Base-by-base conservation (phyloP, 2,329 filamentous ascomycete genomes). In the Verticillium klebahnii region DNA sequence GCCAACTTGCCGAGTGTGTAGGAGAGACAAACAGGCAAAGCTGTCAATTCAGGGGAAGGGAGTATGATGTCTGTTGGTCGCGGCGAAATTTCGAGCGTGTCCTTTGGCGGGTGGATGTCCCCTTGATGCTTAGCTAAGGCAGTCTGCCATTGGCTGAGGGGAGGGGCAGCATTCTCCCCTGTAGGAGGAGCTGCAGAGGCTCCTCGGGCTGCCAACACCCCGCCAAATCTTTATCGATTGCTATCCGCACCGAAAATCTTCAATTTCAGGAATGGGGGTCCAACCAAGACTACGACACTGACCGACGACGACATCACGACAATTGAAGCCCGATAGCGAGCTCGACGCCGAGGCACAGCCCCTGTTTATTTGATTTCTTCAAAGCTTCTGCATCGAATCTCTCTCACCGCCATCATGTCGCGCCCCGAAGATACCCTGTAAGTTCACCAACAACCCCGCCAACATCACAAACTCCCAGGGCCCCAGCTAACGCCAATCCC, bases 371-470 rank as follows among this genome's bases (percentile, higher is more conserved):
- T 29, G 29, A 4, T 29, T 29, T 29, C 29, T 29, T 29, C 29
- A 29, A 29, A 29, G 5, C 29, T 29, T 29, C 29, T 29, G 29
- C 29, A 29, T 29, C 1, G 8, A 50, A 12, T n/a, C 45, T 9
- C 9, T 1, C 3, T 5, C 14, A 25, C 29, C 40, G 59, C 61
- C 79, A 89, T 56, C 73, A 98, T 99, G 95, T 98, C 95, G 73
- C 92, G 95, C 69, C 95, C 95, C 67, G 95, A 99, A 83, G 95
- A 99, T 79, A 90, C 87, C 67, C 88, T 98, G 91, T 95, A 82
- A 71, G 85, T 70, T 36, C 62, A 62, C 61, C 39, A 36, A 54
- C 54, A 39, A 56, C 12, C 57, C 61, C 58, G 58, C 63, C 60
- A 54, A 50, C 56, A 57, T 65, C 58, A 57, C 39, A 58, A 31